These are phyloP conservation scores for Glaciozyma martinii DNA, from an alignment of 768 basidiomycete species.

Conservation along the genomic window DNA sequence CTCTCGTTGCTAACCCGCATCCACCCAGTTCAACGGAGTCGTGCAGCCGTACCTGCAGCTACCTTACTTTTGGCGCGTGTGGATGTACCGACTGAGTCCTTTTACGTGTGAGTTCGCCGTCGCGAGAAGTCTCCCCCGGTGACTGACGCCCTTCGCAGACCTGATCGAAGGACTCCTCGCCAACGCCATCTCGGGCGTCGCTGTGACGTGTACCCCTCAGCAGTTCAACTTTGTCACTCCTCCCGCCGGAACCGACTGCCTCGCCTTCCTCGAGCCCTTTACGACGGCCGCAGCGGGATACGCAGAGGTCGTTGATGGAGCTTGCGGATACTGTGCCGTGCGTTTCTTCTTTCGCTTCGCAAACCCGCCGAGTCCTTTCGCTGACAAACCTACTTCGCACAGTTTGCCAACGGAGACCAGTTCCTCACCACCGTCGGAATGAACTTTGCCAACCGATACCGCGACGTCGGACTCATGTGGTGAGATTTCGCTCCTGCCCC, in stretches of 20 bases:
- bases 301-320: conserved; percentile 20
- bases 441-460: conserved; percentile 22
- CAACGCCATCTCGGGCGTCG: conserved; percentile 23
- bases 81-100: conserved; percentile 48
- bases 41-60: no score
- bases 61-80: conserved; percentile 53
- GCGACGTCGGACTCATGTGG: conserved; percentile 23
- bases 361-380: no score
- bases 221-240: conserved; percentile 30
- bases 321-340: conserved; percentile 20
- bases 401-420: conserved; percentile 26
- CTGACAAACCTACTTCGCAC: background rate
- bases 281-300: conserved; percentile 21
- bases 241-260: conserved; percentile 29
- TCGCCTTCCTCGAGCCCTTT: conserved; percentile 25
- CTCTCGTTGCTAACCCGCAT: conserved; percentile 38
- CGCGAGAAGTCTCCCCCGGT: background rate
- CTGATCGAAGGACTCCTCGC: conserved; percentile 47
- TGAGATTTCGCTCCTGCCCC: background rate
- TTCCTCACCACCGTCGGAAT: conserved; percentile 28
- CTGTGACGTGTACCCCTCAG: conserved; percentile 15
- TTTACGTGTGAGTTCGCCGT: background rate
- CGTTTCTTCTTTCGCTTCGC: background rate
- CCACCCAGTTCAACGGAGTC: conserved; percentile 51
- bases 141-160: conserved; percentile 46